Evolutionary conservation across 768 basidiomycete genomes (phyloP).

Genomic region (Boletus fagicola): DNA sequence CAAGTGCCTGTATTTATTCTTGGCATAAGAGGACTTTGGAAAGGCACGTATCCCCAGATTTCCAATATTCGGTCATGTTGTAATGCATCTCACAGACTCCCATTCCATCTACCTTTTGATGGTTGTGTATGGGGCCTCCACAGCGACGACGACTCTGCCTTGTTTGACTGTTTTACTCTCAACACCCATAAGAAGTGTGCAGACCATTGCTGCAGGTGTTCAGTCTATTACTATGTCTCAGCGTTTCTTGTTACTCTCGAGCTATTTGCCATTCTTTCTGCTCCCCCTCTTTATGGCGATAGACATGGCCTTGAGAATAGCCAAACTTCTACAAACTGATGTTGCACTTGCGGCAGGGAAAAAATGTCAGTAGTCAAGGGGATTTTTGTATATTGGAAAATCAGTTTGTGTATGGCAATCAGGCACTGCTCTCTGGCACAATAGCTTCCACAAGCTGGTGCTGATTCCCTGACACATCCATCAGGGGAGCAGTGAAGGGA

Average conservation of each 20-base stretch:
- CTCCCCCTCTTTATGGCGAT: conserved; percentile 68
- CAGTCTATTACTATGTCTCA: conserved; percentile 51
- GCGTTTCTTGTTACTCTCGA: conserved; percentile 53
- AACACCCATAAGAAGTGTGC: conserved; percentile 42
- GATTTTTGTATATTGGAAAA: not conserved
- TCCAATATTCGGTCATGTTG: not conserved
- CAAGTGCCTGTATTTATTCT: conserved; percentile 78
- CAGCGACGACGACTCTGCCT: conserved; percentile 73
- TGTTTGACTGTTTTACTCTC: conserved; percentile 62
- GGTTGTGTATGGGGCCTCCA: conserved; percentile 72
- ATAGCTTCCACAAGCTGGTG: too few species aligned
- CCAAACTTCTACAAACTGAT: conserved; percentile 31
- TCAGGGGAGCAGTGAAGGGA: too few species aligned
- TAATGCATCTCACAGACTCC: conserved; percentile 39
- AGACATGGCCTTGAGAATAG: conserved; percentile 59
- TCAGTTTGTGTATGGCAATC: not conserved
- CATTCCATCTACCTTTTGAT: conserved; percentile 59
- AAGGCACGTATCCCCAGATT: conserved; percentile 35
- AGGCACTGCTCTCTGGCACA: too few species aligned
- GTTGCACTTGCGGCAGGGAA: conserved; percentile 12
- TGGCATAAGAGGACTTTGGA: conserved; percentile 60
- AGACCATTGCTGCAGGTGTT: conserved; percentile 31
- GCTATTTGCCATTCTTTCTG: conserved; percentile 75
- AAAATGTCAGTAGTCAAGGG: conserved; percentile 16
- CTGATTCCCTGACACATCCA: too few species aligned